Percentiles rank a stretch among this genome's conserved stretches.
phyloP scores from a whole-genome alignment of 768 basidiomycete species.

The Pisolithus microcarpus region DNA sequence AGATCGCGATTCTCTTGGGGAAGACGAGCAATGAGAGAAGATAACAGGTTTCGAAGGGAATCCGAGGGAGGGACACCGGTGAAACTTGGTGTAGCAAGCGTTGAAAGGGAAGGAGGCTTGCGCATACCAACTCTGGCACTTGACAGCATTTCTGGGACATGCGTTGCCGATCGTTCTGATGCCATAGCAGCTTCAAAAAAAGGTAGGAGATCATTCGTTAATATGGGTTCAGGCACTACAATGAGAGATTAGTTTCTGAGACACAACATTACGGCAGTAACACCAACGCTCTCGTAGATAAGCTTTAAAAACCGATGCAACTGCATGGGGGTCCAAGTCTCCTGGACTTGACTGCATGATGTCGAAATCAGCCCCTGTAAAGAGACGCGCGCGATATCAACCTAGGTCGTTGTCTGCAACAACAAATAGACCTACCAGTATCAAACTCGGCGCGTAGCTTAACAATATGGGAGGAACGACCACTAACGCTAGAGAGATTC shows the following conservation, averaged over 20 bases:
- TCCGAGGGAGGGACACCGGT: conserved; percentile 55
- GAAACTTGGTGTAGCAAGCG: conserved; percentile 67
- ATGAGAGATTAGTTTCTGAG: conserved; percentile 4
- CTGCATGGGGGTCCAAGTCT: conserved; percentile 91
- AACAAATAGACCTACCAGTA: conserved; percentile 41
- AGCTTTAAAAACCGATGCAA: conserved; percentile 88
- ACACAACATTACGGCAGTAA: background rate
- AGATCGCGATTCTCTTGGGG: conserved; percentile 80
- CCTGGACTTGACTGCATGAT: conserved; percentile 70
- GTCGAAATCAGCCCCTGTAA: conserved; percentile 77
- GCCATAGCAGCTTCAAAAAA: conserved; percentile 74
- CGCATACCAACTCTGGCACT: conserved; percentile 43
- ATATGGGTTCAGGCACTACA: conserved; percentile 78
- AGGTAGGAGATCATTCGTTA: conserved; percentile 64
- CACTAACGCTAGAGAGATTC: conserved; percentile 58
- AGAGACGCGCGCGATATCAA: background rate
- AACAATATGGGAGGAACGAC: conserved; percentile 73
- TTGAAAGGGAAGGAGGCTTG: conserved; percentile 76
- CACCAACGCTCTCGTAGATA: conserved; percentile 86
- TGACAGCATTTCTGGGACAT: conserved; percentile 19
- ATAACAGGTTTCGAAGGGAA: conserved; percentile 49
- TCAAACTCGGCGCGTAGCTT: conserved; percentile 78
- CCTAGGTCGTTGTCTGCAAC: conserved; percentile 3
- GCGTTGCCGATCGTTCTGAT: conserved; percentile 38
- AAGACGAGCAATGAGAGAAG: conserved; percentile 56